Conservation (phyloP, 1,139 yeast genomes). For the Meyerozyma carpophila region DNA sequence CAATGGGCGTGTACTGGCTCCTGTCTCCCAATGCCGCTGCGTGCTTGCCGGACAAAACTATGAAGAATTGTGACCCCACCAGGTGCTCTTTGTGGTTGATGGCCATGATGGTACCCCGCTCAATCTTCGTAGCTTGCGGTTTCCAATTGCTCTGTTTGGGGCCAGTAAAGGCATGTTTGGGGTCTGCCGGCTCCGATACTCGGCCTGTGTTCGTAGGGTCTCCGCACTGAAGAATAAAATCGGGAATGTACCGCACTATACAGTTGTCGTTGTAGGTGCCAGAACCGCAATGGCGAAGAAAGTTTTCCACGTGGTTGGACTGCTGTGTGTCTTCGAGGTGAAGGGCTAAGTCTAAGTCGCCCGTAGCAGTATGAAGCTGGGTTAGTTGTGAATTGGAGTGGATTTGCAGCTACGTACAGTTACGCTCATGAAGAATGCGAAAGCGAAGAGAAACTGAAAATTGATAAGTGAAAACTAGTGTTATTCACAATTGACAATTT, state of each 20-base stretch:
- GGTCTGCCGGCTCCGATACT: slow-evolving; percentile 4
- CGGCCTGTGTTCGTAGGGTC: slow-evolving; percentile 47
- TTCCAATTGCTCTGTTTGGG: not conserved
- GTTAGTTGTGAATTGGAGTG: slow-evolving; percentile 4
- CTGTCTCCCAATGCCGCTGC: slow-evolving; percentile 6
- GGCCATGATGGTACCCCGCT: not conserved
- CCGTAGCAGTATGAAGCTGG: slow-evolving; percentile 17
- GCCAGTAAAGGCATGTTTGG: slow-evolving; percentile 2
- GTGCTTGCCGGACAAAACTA: slow-evolving; percentile 13
- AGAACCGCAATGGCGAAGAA: slow-evolving; percentile 42
- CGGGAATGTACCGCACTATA: slow-evolving; percentile 38
- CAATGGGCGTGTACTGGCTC: slow-evolving; percentile 13
- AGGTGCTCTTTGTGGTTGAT: slow-evolving; percentile 5
- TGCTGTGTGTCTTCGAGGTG: slow-evolving; percentile 7
- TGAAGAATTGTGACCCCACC: slow-evolving; percentile 21
- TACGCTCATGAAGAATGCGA: slow-evolving; percentile 11
- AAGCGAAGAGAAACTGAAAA: not conserved
- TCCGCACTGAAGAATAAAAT: slow-evolving; percentile 45
- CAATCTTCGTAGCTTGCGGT: not conserved
- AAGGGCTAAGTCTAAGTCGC: slow-evolving; percentile 16
- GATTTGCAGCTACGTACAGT: slow-evolving; percentile 10
- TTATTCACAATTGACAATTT: too few species aligned
- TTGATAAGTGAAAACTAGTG: too few species aligned
- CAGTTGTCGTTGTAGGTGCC: slow-evolving; percentile 37
- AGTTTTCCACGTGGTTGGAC: slow-evolving; percentile 14